Conservation (phyloP, 1,284 basidiomycete species). For the Coriolopsis trogii region DNA sequence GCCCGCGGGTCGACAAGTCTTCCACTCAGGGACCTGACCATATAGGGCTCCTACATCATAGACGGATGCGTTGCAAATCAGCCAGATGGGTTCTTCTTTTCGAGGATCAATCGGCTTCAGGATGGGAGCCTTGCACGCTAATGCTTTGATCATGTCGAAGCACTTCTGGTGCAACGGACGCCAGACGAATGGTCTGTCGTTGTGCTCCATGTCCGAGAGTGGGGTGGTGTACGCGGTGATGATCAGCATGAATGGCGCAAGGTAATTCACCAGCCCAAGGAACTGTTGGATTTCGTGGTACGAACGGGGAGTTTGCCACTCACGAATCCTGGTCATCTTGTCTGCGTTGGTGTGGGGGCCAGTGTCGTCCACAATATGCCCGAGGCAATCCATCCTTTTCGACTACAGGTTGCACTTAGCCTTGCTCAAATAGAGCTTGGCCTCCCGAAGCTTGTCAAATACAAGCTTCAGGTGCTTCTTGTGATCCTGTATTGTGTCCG, state of each 20-base stretch:
- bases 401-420: slow-evolving; percentile 31
- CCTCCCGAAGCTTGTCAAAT: slow-evolving; percentile 25
- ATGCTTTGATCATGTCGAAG: slow-evolving; percentile 39
- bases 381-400: slow-evolving; percentile 29
- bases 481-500: slow-evolving; percentile 29
- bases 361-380: slow-evolving; percentile 33
- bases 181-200: slow-evolving; percentile 24
- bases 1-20: slow-evolving; percentile 37
- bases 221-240: slow-evolving; percentile 35
- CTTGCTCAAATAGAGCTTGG: slow-evolving; percentile 28
- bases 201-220: slow-evolving; percentile 17
- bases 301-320: slow-evolving; percentile 31
- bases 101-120: slow-evolving; percentile 37
- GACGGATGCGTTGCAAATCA: slow-evolving; percentile 44
- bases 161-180: slow-evolving; percentile 37
- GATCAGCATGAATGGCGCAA: slow-evolving; percentile 29
- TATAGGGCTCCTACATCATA: slow-evolving; percentile 42
- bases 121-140: slow-evolving; percentile 34
- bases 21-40: slow-evolving; percentile 41
- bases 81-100: slow-evolving; percentile 40
- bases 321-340: slow-evolving; percentile 27
- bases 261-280: slow-evolving; percentile 41
- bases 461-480: slow-evolving; percentile 31
- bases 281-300: slow-evolving; percentile 44
- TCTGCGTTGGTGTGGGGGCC: slow-evolving; percentile 33